Base-by-base conservation (phyloP, 148 eudicot genomes). In the Diospyros lotus region DNA sequence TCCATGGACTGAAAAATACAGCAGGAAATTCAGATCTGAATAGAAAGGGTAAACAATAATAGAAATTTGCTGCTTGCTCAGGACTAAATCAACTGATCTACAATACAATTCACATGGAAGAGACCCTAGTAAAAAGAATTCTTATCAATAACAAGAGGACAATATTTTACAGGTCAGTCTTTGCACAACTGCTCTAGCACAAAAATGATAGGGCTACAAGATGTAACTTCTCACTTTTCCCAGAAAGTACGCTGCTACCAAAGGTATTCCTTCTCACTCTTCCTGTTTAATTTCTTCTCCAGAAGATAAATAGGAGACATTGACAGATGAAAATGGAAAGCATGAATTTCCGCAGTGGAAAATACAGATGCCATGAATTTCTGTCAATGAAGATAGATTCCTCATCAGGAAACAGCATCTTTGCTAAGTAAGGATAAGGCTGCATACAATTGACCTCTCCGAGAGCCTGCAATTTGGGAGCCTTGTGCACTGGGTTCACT, bases 1-100 rank as follows among this genome's bases (percentile, higher is more conserved):
- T 14, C 97, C 97, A 79, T 94, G 98, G 80, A 91, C 98, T 94
- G 84, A 68, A 60, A 85, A 58, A 51, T 6, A 58, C 28, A 17
- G 78, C 1, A 12, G 12, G 28, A 52, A 1, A 44, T 12, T 8
- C 12, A 17, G 17, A 2, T 9, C 40, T 60, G 51, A 60, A 45
- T 53, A 48, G 17, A 55, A 56, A 72, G 8, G 6, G 17, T 28
- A 28, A 6, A 59, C 5, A 64, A 59, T 14, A 56, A 72, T 40
- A 5, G 58, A 46, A n/a, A 58, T 65, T 51, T 54, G 45, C 12
- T 58, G 44, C 58, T 43, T 65, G 54, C 42, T 6, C 46, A 39
- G 9, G 56, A 78, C 43, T 67, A 38, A 28, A 78, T 54, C 18
- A 41, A 77, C 44, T 42, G 44, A 28, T 69, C 28, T 71, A 38